Percentiles rank a stretch among this genome's conserved stretches.
These are phyloP conservation scores for Boletus sp. DNA, from an alignment of 1,284 basidiomycete genomes.

Conservation along the genomic window DNA sequence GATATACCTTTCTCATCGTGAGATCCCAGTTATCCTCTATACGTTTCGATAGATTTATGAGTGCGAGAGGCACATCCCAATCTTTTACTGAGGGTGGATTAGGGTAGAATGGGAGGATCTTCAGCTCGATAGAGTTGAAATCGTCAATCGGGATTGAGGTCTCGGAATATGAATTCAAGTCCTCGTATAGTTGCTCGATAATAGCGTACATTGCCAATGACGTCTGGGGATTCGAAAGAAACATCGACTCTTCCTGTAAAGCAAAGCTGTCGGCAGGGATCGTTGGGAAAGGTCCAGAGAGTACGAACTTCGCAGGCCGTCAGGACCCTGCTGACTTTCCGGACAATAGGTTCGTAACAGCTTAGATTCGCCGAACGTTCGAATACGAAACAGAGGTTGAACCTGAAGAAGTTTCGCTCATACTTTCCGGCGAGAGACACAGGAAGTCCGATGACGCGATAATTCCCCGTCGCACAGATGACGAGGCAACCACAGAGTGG, in stretches of 20 bases:
- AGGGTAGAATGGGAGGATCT: constrained; percentile 94
- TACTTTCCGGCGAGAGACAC: constrained; percentile 73
- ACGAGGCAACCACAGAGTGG: constrained; percentile 87
- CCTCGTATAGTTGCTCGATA: constrained; percentile 95
- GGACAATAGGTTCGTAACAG: constrained; percentile 93
- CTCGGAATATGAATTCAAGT: constrained; percentile 95
- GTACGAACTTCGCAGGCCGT: constrained; percentile 77
- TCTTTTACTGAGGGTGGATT: constrained; percentile 88
- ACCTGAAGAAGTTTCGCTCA: constrained; percentile 85
- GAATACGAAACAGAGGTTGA: constrained; percentile 97
- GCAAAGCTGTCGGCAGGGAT: constrained; percentile 12
- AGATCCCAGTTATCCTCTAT: constrained; percentile 95
- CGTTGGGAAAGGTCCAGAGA: not conserved
- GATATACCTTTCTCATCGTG: constrained; percentile 77
- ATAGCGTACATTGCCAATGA: constrained; percentile 77
- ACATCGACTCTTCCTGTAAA: constrained; percentile 79
- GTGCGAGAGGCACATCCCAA: constrained; percentile 92
- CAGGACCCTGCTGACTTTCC: constrained; percentile 90
- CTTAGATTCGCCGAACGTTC: constrained; percentile 84
- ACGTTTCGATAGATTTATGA: constrained; percentile 79
- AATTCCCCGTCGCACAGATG: constrained; percentile 66
- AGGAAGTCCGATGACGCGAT: constrained; percentile 87
- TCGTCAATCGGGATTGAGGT: constrained; percentile 86
- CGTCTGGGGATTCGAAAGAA: constrained; percentile 75
- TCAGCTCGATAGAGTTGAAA: constrained; percentile 90